A percentile compares a stretch with the other conserved stretches of the same genome.
Evolutionary conservation across 805 yeast species (phyloP).

Genomic region (Henningerozyma blattae): DNA sequence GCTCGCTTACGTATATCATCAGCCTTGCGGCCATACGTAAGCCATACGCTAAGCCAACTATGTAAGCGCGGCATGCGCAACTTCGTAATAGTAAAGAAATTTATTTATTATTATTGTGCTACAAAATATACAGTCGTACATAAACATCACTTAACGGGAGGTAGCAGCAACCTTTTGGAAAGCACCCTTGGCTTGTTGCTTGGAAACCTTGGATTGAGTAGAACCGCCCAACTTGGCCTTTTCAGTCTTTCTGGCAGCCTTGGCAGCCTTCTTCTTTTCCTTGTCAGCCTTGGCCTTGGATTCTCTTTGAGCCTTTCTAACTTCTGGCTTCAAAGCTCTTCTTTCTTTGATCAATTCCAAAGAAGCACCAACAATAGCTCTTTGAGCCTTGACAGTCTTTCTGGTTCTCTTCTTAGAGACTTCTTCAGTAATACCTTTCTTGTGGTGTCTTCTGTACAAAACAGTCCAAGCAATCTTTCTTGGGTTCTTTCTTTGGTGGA

Average conservation of each 20-base stretch:
- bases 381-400: slow-evolving; percentile 96
- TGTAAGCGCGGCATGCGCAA: too few relatives aligned
- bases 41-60: too few relatives aligned
- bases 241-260: slow-evolving; percentile 91
- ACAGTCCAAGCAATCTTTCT: slow-evolving; percentile 99
- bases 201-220: slow-evolving; percentile 65
- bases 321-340: slow-evolving; percentile 92
- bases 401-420: slow-evolving; percentile 93
- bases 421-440: slow-evolving; percentile 99
- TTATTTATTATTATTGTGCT: too few relatives aligned
- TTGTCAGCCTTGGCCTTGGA: slow-evolving; percentile 73
- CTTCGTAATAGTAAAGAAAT: too few relatives aligned
- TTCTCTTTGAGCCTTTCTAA: slow-evolving; percentile 95
- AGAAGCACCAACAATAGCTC: slow-evolving; percentile 99
- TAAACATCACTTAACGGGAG: slow-evolving; percentile 73
- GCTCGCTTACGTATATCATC: too few relatives aligned
- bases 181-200: slow-evolving; percentile 97
- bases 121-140: too few relatives aligned
- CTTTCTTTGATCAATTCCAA: slow-evolving; percentile 96
- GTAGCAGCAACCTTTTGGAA: slow-evolving; percentile 94
- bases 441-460: slow-evolving; percentile 99
- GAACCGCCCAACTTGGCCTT: slow-evolving; percentile 69
- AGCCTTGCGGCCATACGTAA: too few relatives aligned
- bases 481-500: slow-evolving; percentile 99
- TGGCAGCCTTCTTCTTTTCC: slow-evolving; percentile 83